A percentile compares a stretch with the other conserved stretches of the same genome.
These are phyloP conservation scores for Ophiostoma sp. DNA, from an alignment of 2,329 filamentous ascomycete species.

Conservation along the genomic window DNA sequence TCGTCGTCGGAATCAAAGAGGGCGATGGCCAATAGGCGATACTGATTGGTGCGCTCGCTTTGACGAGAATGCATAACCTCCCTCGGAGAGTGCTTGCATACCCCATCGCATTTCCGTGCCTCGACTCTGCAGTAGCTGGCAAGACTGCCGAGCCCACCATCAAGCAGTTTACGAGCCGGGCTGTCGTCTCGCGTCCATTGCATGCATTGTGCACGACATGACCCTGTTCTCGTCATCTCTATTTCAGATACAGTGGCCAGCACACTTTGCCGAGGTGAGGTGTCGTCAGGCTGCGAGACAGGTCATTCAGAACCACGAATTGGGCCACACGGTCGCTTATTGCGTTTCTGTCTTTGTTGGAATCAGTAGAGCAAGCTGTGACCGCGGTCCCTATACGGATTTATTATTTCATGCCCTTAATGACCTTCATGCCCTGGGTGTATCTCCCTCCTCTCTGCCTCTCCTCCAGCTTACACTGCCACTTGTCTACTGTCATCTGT, in stretches of 20 bases:
- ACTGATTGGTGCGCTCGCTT: too few relatives aligned
- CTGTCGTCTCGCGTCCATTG: too few relatives aligned
- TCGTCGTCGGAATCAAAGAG: constrained; percentile 69
- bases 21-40: background rate
- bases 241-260: background rate
- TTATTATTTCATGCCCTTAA: too few relatives aligned
- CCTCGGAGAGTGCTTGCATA: background rate
- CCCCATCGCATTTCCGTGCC: background rate
- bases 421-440: too few relatives aligned
- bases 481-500: too few relatives aligned
- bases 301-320: background rate
- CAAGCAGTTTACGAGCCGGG: too few relatives aligned
- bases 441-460: too few relatives aligned
- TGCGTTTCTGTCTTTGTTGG: background rate
- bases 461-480: too few relatives aligned
- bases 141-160: background rate
- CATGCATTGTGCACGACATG: too few relatives aligned
- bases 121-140: background rate
- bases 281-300: background rate
- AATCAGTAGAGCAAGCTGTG: too few relatives aligned
- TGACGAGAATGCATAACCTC: background rate
- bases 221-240: too few relatives aligned
- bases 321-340: background rate
- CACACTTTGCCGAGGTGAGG: background rate
- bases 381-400: too few relatives aligned